Base-by-base conservation (phyloP, 495 filamentous ascomycete species). In the Penicillium bialowiezense region DNA sequence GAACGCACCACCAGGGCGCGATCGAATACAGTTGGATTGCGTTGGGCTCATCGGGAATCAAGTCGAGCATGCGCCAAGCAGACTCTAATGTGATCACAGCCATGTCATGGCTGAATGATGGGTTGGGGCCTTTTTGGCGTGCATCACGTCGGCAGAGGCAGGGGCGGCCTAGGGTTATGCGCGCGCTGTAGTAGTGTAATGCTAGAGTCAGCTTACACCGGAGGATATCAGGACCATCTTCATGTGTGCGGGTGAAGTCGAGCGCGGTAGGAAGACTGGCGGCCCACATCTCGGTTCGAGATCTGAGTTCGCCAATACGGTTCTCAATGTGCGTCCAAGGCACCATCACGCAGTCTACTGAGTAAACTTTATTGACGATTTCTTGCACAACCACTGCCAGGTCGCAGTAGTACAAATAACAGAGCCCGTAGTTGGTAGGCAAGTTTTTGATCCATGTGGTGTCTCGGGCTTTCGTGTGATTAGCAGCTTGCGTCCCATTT, bases 1-100 rank as follows among this genome's bases (percentile, higher is more conserved):
- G 64, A 8, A 83, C 66, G 37, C 73, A 78, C 82, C 82, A 88
- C 83, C 84, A 88, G 10, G 83, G 82, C 6, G 73, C 60, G 5
- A 78, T 66, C n/a, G 69, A 59, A 50, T 85, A 84, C 5, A 87
- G 64, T 20, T 67, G 70, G 15, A 69, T 50, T 3, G 70, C 59
- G 34, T 77, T 66, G 1, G 73, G 70, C 19, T 66, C 51, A 26
- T 77, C 70, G 0, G 77, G 79, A 5, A 88, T 62, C 23, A 86
- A 59, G 14, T 71, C 67, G 1, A 86, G 65, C 60, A 81, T 78
- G 9, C 65, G 57, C 17, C 63, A 64, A 1, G 84, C 83, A 29
- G 83, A 78, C 4, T 74, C 58, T 1, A 88, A 69, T 33, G 82
- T 82, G 1, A 68, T 58, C 20, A 73, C 64, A 3, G 81, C 83